A percentile compares a stretch with the other conserved stretches of the same genome.
These are phyloP conservation scores for Brassica hybrid DNA, from an alignment of 441 rosid genomes.

Conservation along the genomic window DNA sequence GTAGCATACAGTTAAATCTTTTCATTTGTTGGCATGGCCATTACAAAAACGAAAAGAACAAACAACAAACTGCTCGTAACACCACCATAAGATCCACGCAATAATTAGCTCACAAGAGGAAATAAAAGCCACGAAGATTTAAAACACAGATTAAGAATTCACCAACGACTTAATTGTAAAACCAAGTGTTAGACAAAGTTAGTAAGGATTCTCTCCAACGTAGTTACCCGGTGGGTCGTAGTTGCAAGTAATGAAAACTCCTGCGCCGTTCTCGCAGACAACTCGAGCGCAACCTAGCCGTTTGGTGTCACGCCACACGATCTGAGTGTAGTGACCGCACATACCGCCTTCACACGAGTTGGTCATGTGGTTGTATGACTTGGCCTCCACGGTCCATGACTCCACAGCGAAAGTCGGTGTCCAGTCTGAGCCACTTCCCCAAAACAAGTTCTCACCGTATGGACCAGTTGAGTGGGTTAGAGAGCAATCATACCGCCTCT, in stretches of 20 bases:
- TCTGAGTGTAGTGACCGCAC: slow-evolving; percentile 76
- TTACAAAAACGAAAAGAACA: slow-evolving; percentile 14
- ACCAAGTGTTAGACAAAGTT: slow-evolving; percentile 34
- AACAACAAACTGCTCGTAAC: slow-evolving; percentile 23
- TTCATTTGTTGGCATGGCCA: slow-evolving; percentile 9
- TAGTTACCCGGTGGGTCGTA: slow-evolving; percentile 95
- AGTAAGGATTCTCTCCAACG: slow-evolving; percentile 84
- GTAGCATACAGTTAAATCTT: neutral
- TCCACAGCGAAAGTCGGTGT: slow-evolving; percentile 54
- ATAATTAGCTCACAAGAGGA: neutral
- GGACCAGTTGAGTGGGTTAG: slow-evolving; percentile 65
- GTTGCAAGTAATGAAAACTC: slow-evolving; percentile 83
- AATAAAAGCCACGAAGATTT: neutral
- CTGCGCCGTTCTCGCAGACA: slow-evolving; percentile 52
- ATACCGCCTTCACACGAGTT: slow-evolving; percentile 51
- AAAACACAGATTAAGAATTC: slow-evolving; percentile 1
- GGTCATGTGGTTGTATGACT: slow-evolving; percentile 47
- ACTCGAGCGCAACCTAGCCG: slow-evolving; percentile 64
- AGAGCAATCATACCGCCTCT: slow-evolving; percentile 57
- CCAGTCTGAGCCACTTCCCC: slow-evolving; percentile 72
- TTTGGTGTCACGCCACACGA: slow-evolving; percentile 58
- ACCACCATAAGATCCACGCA: slow-evolving; percentile 6
- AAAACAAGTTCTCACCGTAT: slow-evolving; percentile 70
- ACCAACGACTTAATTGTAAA: slow-evolving; percentile 4
- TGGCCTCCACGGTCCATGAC: slow-evolving; percentile 58